Evolutionary conservation across 2,329 filamentous ascomycete genomes (phyloP).

Genomic region (Cercospora sp.): DNA sequence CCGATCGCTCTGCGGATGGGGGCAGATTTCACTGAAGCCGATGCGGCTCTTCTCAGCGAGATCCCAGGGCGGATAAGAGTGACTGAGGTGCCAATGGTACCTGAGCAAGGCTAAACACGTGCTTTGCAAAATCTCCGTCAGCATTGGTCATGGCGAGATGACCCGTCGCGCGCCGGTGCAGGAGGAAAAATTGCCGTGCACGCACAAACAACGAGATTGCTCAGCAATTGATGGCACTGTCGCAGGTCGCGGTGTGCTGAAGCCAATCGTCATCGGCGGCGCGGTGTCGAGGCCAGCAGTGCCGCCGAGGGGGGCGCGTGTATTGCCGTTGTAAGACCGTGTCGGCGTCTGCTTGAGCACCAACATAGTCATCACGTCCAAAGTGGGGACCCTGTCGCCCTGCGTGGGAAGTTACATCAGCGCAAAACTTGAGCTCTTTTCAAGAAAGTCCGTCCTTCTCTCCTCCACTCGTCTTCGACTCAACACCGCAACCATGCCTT

Average conservation of each 20-base stretch:
- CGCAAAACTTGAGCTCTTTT: conserved; percentile 7
- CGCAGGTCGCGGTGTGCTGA: not conserved
- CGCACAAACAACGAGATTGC: not conserved
- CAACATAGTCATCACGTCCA: not conserved
- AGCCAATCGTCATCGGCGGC: not conserved
- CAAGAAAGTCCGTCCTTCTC: not conserved
- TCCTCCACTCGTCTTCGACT: not conserved
- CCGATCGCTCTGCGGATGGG: not conserved
- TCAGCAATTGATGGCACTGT: not conserved
- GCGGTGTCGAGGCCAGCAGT: not conserved
- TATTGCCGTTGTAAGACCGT: not conserved
- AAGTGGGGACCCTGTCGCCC: conserved; percentile 1
- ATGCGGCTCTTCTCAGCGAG: conserved; percentile 7
- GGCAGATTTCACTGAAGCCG: not conserved
- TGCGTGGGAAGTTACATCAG: conserved; percentile 8
- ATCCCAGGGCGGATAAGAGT: not conserved
- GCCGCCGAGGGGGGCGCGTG: not conserved
- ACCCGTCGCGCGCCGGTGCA: not conserved
- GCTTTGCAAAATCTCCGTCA: conserved; percentile 10
- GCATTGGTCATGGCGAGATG: conserved; percentile 11
- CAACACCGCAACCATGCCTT: conserved; percentile 67
- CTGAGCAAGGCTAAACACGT: conserved; percentile 5
- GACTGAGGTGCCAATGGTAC: not conserved
- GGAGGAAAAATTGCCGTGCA: not conserved
- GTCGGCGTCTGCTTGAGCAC: conserved; percentile 10